Base-by-base conservation (phyloP, 768 basidiomycete species). In the Phanerochaete carnosa region DNA sequence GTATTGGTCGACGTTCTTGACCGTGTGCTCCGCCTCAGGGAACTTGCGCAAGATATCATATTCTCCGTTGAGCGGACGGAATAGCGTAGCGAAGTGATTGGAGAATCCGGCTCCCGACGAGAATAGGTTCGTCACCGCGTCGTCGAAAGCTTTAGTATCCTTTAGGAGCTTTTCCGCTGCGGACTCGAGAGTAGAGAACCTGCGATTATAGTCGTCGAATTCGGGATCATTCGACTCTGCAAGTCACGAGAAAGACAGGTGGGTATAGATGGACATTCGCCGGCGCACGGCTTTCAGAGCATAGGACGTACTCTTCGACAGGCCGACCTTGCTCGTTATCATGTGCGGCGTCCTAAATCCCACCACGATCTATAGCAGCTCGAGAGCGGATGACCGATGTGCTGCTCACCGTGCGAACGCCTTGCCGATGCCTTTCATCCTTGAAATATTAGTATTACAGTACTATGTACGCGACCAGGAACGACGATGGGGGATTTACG, bases 111-210 rank as follows among this genome's bases (percentile, higher is more conserved):
- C 79, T 30, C 86, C 87, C 22, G 86, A 73, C 15, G 81, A 85
- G 72, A 94, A 85, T 29, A 94, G 79, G 52, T 78, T 92, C 87
- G 70, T 50, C 45, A 97, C 90, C 28, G 90, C 83, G 45, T 98
- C 94, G 16, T 84, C 84, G 76, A 94, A 98, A 5, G 86, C 80
- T 68, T 89, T 92, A 32, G 90, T 87, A 69, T 99, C 95, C 78
- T 98, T 98, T 67, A 95, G 75, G 59, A 98, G 77, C 77, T 94
- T 95, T 71, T 95, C 95, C 0, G 90, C 83, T 26, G 90, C 87
- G 54, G 82, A 74, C 75, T 98, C 94, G 65, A 98, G 78, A 3
- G 81, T 69, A 12, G 81, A 73, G 73, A 97, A 96, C 70, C 92
- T 85, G 46, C 88, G 82, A 64, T 87, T 82, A 66, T 87, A 90